Base-by-base conservation (phyloP, 257 asterid species). In the Scutellaria minor region DNA sequence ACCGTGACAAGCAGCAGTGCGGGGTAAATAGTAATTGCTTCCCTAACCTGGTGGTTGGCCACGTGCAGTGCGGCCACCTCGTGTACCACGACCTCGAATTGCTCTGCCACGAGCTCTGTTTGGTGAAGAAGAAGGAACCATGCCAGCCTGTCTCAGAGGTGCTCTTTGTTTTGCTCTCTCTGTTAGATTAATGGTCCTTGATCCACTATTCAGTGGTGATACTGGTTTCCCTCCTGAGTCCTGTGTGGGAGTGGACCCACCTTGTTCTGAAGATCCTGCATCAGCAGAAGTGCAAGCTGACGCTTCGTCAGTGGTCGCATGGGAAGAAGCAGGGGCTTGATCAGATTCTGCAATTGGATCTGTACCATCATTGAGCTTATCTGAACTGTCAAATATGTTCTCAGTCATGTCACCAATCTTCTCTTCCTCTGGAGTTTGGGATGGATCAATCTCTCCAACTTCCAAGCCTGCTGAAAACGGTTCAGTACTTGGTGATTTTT, bases 91-190 rank as follows among this genome's bases (percentile, higher is more conserved):
- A 9, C 87, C 93, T n/a, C 92, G 86, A 47, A 70, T 61, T 5
- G 54, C 72, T 76, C 97, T 79, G 35, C 85, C 96, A 35, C 96
- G 96, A 48, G 80, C 90, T 75, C 97, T 83, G 71, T 66, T 12
- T 4, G 81, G 73, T 4, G 85, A 10, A 53, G 97, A 10, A 55
- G 96, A 40, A 45, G 82, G 7, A 35, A 24, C 39, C 78, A 79
- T 60, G 58, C 83, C 90, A 69, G 86, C 85, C 76, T 80, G 92
- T 75, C 97, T 86, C 5, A 78, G 37, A 8, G 47, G 50, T 12
- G 90, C 87, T 75, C 89, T 85, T 59, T 77, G 78, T 75, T 81
- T 88, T 15, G 96, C 97, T 74, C 96, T 80, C 85, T 87, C 88
- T 22, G 27, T 56, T 68, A 89, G 80, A 84, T 84, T 91, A 61